Conservation (phyloP, 345 rosid species). For the Eucalyptus erythrocorys region DNA sequence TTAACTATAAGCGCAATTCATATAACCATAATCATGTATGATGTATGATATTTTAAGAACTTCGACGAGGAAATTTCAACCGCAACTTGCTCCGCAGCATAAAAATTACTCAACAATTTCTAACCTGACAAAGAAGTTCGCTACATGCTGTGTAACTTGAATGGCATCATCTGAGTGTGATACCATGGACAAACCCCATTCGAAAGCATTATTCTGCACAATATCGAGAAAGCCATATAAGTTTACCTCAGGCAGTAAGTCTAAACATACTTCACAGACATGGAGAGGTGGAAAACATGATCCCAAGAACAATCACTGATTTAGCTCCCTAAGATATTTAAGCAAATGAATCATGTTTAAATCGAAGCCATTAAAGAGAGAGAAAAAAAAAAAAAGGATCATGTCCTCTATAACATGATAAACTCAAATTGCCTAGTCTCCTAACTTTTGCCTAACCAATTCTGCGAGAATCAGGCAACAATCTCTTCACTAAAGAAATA, state of each 20-base stretch:
- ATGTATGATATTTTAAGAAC: neutral
- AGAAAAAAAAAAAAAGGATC: too few species aligned
- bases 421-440: neutral
- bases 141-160: conserved; percentile 74
- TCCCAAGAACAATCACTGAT: neutral
- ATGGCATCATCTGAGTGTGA: conserved; percentile 89
- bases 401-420: too few species aligned
- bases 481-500: neutral
- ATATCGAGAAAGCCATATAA: neutral
- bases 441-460: neutral
- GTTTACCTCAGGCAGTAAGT: neutral
- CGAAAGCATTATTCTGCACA: conserved; percentile 88
- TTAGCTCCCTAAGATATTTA: neutral
- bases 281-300: neutral
- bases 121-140: conserved; percentile 69
- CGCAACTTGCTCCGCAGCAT: neutral
- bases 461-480: neutral
- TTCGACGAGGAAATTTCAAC: neutral
- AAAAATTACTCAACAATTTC: neutral
- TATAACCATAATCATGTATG: neutral
- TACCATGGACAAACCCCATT: conserved; percentile 66
- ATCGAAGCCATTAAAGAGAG: fast-evolving
- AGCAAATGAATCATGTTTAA: neutral
- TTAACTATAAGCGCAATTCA: neutral
- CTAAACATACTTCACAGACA: neutral